Base-by-base conservation (phyloP, 2,329 filamentous ascomycete genomes). In the Macrophomina phaseolina region DNA sequence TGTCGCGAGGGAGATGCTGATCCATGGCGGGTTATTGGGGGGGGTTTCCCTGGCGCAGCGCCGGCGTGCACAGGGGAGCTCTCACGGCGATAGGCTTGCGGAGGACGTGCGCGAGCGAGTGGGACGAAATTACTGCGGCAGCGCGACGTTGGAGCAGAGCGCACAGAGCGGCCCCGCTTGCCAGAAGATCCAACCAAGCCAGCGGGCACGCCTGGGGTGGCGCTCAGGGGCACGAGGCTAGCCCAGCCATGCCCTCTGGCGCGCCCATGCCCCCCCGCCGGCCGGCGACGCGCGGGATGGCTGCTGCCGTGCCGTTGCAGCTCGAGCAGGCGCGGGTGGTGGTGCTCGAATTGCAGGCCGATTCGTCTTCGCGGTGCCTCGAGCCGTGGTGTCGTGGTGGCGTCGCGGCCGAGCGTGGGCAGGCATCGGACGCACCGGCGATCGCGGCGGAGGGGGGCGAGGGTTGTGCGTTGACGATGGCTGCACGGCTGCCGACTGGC, bases 111-210 rank as follows among this genome's bases (percentile, higher is more conserved):
- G 61, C 46, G 63, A 34, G 63, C 51, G 63, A 56, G 53, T 56
- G 51, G 63, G 51, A 46, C 40, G 63, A 65, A 65, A 65, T 65
- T 65, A 36, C 34, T 18, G 63, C 63, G 51, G 58, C 52, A 63
- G 58, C 23, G 3, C 23, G 55, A 28, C 38, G 51, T 65, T 65
- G 63, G 38, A 34, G 58, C 58, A 48, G 58, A 34, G 58, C 8
- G 38, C 55, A 36, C 30, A 46, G 42, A 6, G 56, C 28, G 40
- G 40, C 56, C 56, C 56, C 42, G 30, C 42, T 32, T 42, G 28
- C 42, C 45, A 48, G 42, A 45, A 42, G 45, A 42, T 61, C 42
- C 48, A 16, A 61, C 45, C 48, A 30, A 23, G 38, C 16, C 53
- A 28, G 36, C 38, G 53, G 46, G 46, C 46, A n/a, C 46, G 46